Evolutionary conservation across 306 rosid species (phyloP).

Genomic region (Quercus aquifolioides): DNA sequence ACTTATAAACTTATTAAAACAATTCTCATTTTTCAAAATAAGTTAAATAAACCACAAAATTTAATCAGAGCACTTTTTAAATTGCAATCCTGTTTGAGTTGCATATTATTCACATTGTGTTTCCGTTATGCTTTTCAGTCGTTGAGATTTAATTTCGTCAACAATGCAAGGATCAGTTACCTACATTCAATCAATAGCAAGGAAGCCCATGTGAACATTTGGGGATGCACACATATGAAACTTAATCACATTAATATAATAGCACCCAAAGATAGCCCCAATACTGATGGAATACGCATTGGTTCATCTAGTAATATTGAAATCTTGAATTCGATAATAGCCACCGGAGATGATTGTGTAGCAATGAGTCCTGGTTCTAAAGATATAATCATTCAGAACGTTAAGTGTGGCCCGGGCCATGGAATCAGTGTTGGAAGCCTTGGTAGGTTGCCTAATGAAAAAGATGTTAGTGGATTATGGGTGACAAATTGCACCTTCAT

Average conservation of each 20-base stretch:
- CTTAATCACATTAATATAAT: neutral
- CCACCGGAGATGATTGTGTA: constrained; percentile 35
- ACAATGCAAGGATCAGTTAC: neutral
- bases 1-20: too few relatives aligned
- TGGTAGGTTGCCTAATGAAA: neutral
- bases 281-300: constrained; percentile 26
- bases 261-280: constrained; percentile 27
- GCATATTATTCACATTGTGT: neutral
- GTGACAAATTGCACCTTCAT: constrained; percentile 13
- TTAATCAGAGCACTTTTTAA: too few relatives aligned
- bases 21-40: too few relatives aligned
- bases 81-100: too few relatives aligned
- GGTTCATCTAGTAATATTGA: neutral
- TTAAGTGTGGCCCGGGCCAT: constrained; percentile 40
- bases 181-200: constrained; percentile 29
- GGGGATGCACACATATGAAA: neutral
- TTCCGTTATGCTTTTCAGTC: constrained; percentile 12
- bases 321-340: constrained; percentile 5
- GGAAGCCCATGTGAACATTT: constrained; percentile 19
- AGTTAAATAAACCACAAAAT: too few relatives aligned
- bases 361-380: constrained; percentile 15
- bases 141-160: constrained; percentile 13
- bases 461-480: too few relatives aligned
- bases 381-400: neutral
- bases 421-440: constrained; percentile 46